Base-by-base conservation (phyloP, 2,329 filamentous ascomycete species). In the Monilinia fructicola region DNA sequence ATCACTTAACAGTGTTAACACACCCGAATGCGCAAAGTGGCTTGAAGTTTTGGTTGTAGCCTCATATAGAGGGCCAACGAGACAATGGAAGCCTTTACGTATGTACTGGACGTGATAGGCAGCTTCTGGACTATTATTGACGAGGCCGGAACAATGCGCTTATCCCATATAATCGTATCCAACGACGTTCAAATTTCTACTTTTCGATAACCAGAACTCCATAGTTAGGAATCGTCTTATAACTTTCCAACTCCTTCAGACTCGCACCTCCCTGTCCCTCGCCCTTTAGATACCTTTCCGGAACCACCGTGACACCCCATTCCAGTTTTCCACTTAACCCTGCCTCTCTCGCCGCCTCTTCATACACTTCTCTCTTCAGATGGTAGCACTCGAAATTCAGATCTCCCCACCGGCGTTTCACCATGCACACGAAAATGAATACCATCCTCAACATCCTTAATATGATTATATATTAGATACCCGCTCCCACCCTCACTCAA, bases 371-470 rank as follows among this genome's bases (percentile, higher is more conserved):
- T 68, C 72, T 73, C 56, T 66, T 71, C 61, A 78, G 67, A 69
- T 76, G 73, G 55, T 72, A 77, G 54, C 68, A 71, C 16, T 70
- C 64, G 59, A 76, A 76, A 23, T 67, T 64, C 18, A 77, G 54
- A 5, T 72, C 66, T 42, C 68, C 68, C 72, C 10, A 68, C 64
- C 12, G 67, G 67, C 26, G 71, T 72, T 4, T 69, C 67, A 14
- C 62, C 70, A 59, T 68, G 55, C 52, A 70, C 65, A 2, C 65
- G 69, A 7, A 70, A 65, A 58, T 55, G 61, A 54, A 73, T 53
- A 56, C 72, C 73, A 65, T 71, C 72, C 35, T 70, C 55, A 16
- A 75, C 71, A 64, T 73, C 71, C 12, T 28, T 56, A 2, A 72
- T 48, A 54, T 56, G 55, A 3, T 63, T 26, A 31, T 69, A 70